Evolutionary conservation across 306 rosid genomes (phyloP), one percentile per base, ranked within the genome.

Genomic region (Mimosa pudica): DNA sequence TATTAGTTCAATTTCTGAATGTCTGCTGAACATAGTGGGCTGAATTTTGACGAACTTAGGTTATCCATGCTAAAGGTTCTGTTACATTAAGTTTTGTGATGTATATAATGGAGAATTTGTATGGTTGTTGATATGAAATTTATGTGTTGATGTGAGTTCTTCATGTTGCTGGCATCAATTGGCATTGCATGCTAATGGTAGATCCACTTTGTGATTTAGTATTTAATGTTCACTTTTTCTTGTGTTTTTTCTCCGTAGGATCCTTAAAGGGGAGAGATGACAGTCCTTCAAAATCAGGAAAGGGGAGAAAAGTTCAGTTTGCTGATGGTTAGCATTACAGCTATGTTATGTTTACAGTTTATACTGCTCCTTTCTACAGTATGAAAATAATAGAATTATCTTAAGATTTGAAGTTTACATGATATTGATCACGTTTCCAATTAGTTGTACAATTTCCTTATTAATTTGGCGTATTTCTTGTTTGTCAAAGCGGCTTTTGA

Each of bases 281-380:
- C 75, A 88, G 90, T 87, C 79, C 94, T 42, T 17, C 89, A 64
- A 92, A 90, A 83, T 79, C 90, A 35, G 82, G 84, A 72, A 91
- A 79, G 84, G 90, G 88, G 69, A 92, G 88, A 86, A 93, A 68
- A 84, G 98, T 90, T 81, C 95, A 95, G 78, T 95, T 95, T 78
- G 77, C 88, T 41, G 44, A 68, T 87, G 94, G 97, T 94, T 80
- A 79, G 84, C 74, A 79, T 61, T 18, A 38, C 52, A 46, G 52
- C 66, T 75, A 58, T 71, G 54, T 16, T n/a, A 41, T 63, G 65
- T 66, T 49, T 48, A 66, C 71, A 18, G 65, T 66, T 49, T 48
- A 66, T 74, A 18, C 61, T 66, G 35, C 75, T 84, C 63, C 32
- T 76, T 13, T 24, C 16, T 76, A 77, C 75, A 67, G 74, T 66